Evolutionary conservation across 2,329 filamentous ascomycete genomes (phyloP).

Genomic region (Colletotrichum musicola): DNA sequence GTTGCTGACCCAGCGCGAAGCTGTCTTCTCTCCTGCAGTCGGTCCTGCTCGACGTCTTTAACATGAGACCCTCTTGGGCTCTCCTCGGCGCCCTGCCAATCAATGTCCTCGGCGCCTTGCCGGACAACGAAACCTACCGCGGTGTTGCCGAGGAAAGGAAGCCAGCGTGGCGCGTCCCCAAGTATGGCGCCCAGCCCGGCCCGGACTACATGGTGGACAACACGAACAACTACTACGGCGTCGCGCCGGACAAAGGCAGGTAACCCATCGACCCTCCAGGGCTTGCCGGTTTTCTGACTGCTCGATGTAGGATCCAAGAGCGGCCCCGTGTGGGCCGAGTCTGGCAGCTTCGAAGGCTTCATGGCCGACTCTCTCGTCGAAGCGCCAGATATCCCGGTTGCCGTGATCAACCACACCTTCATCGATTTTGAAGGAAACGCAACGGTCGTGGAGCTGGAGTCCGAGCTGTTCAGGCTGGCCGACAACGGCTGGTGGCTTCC

Average conservation of each 20-base stretch:
- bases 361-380: neutral
- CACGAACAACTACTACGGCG: neutral
- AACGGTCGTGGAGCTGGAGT: no score
- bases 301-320: neutral
- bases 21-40: no score
- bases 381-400: neutral
- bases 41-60: no score
- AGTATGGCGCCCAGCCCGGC: neutral
- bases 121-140: no score
- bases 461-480: neutral
- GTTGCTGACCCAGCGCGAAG: no score
- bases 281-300: neutral
- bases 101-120: no score
- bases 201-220: constrained; percentile 17
- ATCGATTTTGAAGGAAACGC: no score
- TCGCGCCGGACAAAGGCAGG: constrained; percentile 6
- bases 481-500: neutral
- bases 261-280: no score
- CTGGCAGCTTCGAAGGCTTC: constrained; percentile 15
- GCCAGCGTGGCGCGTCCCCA: neutral
- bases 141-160: neutral
- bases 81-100: no score
- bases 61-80: no score
- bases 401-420: constrained; percentile 2
- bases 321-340: constrained; percentile 2